Evolutionary conservation across 2,329 filamentous ascomycete genomes (phyloP).

Genomic region (Fusarium coicis): DNA sequence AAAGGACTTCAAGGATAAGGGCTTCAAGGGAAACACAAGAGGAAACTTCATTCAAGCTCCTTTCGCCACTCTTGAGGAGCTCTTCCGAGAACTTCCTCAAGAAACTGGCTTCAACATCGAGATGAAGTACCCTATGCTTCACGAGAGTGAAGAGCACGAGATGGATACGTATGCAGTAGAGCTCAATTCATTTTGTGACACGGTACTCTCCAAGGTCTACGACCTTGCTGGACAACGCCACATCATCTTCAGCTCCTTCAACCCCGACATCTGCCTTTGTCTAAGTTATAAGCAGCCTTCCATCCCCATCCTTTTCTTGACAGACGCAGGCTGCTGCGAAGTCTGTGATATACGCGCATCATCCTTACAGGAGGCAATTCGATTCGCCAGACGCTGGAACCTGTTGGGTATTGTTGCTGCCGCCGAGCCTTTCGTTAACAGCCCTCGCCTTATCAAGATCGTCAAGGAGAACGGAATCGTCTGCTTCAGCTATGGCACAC

Average conservation of each 20-base stretch:
- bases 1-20: conserved; percentile 91
- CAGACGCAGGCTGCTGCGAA: conserved; percentile 82
- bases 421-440: conserved; percentile 89
- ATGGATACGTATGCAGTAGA: conserved; percentile 98
- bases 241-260: conserved; percentile 97
- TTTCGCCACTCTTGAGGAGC: conserved; percentile 93
- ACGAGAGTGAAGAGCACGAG: conserved; percentile 92
- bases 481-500: conserved; percentile 90
- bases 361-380: conserved; percentile 93
- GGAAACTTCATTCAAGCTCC: conserved; percentile 96
- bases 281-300: conserved; percentile 97
- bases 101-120: conserved; percentile 97
- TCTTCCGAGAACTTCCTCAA: conserved; percentile 86
- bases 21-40: conserved; percentile 94
- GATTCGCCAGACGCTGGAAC: conserved; percentile 96
- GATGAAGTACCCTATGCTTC: conserved; percentile 98
- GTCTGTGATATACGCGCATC: conserved; percentile 92
- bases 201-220: conserved; percentile 89
- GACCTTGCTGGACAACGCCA: conserved; percentile 84
- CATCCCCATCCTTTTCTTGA: conserved; percentile 94
- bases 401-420: conserved; percentile 89
- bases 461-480: conserved; percentile 95
- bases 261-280: conserved; percentile 94
- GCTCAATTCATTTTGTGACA: conserved; percentile 96
- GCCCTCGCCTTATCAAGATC: conserved; percentile 87